phyloP scores from a whole-genome alignment of 257 asterid species.

The Apocynum venetum region DNA sequence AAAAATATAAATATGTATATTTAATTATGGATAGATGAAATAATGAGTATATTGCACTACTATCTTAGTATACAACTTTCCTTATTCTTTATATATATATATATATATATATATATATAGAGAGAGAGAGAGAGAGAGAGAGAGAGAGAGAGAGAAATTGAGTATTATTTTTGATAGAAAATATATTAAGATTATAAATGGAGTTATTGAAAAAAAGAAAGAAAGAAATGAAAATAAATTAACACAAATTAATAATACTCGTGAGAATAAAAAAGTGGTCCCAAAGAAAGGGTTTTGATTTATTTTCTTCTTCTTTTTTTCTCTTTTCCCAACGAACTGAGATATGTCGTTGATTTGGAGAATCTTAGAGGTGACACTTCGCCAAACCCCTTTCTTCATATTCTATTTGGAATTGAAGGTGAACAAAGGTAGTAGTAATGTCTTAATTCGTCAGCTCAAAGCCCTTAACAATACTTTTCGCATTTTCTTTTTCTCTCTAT shows the following conservation, averaged over 20 bases:
- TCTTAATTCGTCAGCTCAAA: neutral
- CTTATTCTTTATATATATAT: too few species aligned
- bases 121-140: too few species aligned
- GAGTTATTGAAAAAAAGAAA: too few species aligned
- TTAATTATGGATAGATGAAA: too few species aligned
- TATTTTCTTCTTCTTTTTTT: neutral
- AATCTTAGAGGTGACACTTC: slow-evolving; percentile 8
- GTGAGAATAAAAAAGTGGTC: slow-evolving; percentile 14
- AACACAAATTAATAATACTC: neutral
- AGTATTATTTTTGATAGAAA: too few species aligned
- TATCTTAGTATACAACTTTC: too few species aligned
- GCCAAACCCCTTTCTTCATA: neutral
- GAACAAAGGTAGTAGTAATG: neutral
- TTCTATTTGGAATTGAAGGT: neutral
- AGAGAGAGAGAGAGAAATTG: too few species aligned
- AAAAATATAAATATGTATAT: too few species aligned
- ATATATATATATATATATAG: too few species aligned
- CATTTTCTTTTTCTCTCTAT: neutral
- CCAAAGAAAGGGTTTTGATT: neutral
- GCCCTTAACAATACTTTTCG: too few species aligned
- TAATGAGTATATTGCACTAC: too few species aligned
- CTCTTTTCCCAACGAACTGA: slow-evolving; percentile 5
- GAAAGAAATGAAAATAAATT: neutral
- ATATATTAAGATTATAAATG: too few species aligned
- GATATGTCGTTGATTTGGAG: slow-evolving; percentile 16